Evolutionary conservation across 495 filamentous ascomycete species (phyloP).

Genomic region (Tuber umbilicatum): DNA sequence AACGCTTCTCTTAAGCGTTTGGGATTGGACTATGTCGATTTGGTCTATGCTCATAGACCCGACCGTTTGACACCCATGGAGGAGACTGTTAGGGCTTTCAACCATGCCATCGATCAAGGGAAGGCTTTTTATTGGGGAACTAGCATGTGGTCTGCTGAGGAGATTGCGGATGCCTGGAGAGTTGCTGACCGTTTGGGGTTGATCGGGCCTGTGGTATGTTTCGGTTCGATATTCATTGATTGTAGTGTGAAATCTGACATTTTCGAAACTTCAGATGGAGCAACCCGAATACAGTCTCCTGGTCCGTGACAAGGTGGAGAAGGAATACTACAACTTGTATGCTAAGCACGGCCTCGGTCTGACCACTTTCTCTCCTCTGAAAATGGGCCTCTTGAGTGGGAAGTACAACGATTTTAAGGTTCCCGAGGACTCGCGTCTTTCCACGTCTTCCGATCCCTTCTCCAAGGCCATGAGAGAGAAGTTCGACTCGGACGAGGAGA

Average conservation of each 20-base stretch:
- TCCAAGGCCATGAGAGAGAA: conserved; percentile 48
- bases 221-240: background rate
- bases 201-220: conserved; percentile 58
- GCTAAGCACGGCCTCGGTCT: conserved; percentile 60
- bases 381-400: conserved; percentile 66
- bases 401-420: conserved; percentile 68
- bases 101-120: conserved; percentile 66
- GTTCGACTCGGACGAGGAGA: conserved; percentile 42
- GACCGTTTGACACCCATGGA: conserved; percentile 79
- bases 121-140: conserved; percentile 91
- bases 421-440: conserved; percentile 53
- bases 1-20: conserved; percentile 61
- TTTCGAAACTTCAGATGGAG: conserved; percentile 51
- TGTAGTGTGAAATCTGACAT: conserved; percentile 6
- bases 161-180: conserved; percentile 70
- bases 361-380: conserved; percentile 67
- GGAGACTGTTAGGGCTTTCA: conserved; percentile 79
- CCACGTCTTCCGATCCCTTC: conserved; percentile 48
- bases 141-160: conserved; percentile 74
- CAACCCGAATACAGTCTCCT: conserved; percentile 83
- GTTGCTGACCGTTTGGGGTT: conserved; percentile 66
- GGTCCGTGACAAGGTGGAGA: conserved; percentile 65
- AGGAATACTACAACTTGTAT: conserved; percentile 63
- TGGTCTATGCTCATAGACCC: conserved; percentile 79
- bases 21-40: conserved; percentile 67